Base-by-base conservation (phyloP, 2,329 filamentous ascomycete species). In the Verticillium nonalfalfae region DNA sequence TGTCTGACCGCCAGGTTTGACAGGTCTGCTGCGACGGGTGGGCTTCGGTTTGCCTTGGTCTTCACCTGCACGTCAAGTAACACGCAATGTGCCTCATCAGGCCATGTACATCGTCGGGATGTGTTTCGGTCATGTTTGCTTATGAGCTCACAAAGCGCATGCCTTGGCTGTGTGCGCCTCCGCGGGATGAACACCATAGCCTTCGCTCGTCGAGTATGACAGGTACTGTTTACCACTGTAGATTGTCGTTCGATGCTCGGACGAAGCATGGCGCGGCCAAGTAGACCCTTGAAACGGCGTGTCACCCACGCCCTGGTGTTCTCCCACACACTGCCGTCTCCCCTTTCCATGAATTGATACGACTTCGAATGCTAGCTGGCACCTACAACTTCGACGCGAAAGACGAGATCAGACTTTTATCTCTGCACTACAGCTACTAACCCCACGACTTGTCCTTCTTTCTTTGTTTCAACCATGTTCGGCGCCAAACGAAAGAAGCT, bases 401-500 rank as follows among this genome's bases (percentile, higher is more conserved):
- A 31, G 26, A 31, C 26, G 26, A 31, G 26, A 31, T 31, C 26
- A 31, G 26, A 31, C 26, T 31, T 31, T 31, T 1, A 4, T 31
- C 4, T 31, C 26, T 31, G 26, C n/a, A 45, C n/a, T n/a, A 21
- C 11, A 7, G 11, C 35, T 11, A 40, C 38, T 14, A 15, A 14
- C 4, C 11, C 15, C 14, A 7, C 39, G 39, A 15, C 1, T 18
- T 40, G 3, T 18, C 2, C n/a, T 11, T 7, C 7, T 18, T 52
- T 1, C 4, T 36, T 57, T 54, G 9, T 31, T 31, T 31, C 26
- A 4, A 31, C 26, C 50, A 64, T 62, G 61, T 59, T 59, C 7
- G 56, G 45, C 54, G 36, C 36, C 26, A 64, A 54, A 2, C 59
- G 57, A 34, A 63, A 35, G 35, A 56, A 59, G 14, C 38, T 63